Base-by-base conservation (phyloP, 1,284 basidiomycete genomes). In the Cutaneotrichosporon sp. region DNA sequence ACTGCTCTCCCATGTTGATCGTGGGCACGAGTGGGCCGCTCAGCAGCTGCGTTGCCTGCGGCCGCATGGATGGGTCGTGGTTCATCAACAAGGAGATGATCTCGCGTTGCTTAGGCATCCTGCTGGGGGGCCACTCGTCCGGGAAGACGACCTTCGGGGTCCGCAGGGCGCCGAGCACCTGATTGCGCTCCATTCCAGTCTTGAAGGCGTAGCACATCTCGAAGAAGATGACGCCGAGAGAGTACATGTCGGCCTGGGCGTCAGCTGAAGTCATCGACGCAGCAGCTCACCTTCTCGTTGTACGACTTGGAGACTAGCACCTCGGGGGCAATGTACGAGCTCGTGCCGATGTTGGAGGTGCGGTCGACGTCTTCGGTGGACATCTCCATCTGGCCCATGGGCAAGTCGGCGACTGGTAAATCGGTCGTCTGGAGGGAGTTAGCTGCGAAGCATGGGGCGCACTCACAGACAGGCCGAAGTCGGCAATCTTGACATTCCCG, bases 181-280 rank as follows among this genome's bases (percentile, higher is more conserved):
- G 85, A 49, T 91, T 89, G 16, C 95, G 87, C 75, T 98, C 95
- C 58, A 91, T 86, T 2, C 87, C 88, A 0, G 95, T 97, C n/a
- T 85, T 83, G 80, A 97, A 95, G 71, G 81, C 74, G 52, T 89
- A 92, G 74, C 94, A 93, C 93, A 97, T 97, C 81, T 98, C 95
- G 73, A 98, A 98, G 79, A 97, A 95, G 29, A 97, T 94, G 70
- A 98, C 89, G 38, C 91, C 95, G 6, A 97, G 85, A 72, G 92
- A 95, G 75, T 97, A 98, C 84, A 98, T 89, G 75, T 98, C 95
- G 4, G 94, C 94, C 74, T 97, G 59, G 47, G n/a, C 7, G 43
- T 56, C 31, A 56, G 54, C 31, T 31, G 13, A 14, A n/a, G n/a
- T n/a, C n/a, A n/a, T n/a, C n/a, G n/a, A n/a, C n/a, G n/a, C n/a